Base-by-base conservation (phyloP, 345 rosid genomes). In the Acer yangbiense region DNA sequence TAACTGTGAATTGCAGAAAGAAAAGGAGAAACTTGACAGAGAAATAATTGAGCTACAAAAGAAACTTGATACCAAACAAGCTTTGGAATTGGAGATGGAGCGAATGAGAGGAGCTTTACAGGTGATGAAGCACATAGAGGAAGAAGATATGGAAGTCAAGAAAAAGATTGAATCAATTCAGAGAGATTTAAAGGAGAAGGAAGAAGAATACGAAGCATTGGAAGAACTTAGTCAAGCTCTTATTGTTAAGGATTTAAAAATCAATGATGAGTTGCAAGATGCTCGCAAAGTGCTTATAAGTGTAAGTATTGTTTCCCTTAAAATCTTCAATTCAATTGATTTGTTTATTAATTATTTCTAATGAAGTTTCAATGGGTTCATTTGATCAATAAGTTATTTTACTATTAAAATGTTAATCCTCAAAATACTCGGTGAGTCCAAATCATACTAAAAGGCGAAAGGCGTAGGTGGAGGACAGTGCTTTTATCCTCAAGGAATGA, bases 1-100 rank as follows among this genome's bases (percentile, higher is more conserved):
- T 68, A 63, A 35, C 61, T 61, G 39, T 69, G 52, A 63, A 69
- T 85, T 78, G 71, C 88, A 95, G 98, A 86, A 29, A 70, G 93
- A 87, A 67, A 91, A 86, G 71, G 94, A 89, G 83, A 77, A 85
- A 73, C 82, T 89, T 4, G 94, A 79, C 68, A 74, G 64, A 76
- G 69, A 88, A 79, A 88, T 93, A 39, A 55, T 82, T 77, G 86
- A 87, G 63, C 82, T 91, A 44, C 88, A 93, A 74, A 79, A 80
- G 69, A 68, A 84, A 57, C 83, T 94, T 7, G 90, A 90, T 81
- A 88, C 82, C n/a, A 90, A 80, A 68, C 98, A 90, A 86, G 88
- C 89, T 9, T 23, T 90, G 77, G 97, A 92, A 80, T 80, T 91
- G 85, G 97, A 91, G 87, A 90, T 90, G 69, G 88, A 93, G 91